Conservation (phyloP, 139 green algal genomes). For the Coelastrella sp. region DNA sequence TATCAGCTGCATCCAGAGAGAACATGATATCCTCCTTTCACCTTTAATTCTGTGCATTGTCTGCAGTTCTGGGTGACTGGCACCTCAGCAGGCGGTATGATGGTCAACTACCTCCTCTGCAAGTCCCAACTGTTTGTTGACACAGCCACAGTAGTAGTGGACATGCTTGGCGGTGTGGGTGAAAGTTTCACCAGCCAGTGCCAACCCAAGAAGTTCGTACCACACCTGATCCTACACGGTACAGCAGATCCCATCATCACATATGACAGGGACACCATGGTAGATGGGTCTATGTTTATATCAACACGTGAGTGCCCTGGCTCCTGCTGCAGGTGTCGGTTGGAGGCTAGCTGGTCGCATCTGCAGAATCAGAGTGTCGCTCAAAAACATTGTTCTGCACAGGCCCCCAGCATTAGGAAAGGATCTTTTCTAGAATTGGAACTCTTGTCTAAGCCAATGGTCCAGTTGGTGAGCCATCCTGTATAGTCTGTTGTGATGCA, state of each 20-base stretch:
- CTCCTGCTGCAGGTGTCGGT: no score
- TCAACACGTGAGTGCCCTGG: conserved; percentile 43
- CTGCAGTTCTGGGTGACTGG: conserved; percentile 47
- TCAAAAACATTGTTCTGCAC: no score
- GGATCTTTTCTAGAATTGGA: no score
- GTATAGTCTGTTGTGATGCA: no score
- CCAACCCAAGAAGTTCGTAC: conserved; percentile 10
- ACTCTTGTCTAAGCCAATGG: no score
- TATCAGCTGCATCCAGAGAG: no score
- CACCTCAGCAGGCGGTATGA: conserved; percentile 51
- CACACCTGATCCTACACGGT: conserved; percentile 43
- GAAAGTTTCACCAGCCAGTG: conserved; percentile 22
- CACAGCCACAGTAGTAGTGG: conserved; percentile 37
- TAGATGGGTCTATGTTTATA: conserved; percentile 34
- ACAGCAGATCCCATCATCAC: conserved; percentile 26
- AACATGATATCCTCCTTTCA: no score
- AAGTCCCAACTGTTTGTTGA: conserved; percentile 26
- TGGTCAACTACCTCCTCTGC: conserved; percentile 49
- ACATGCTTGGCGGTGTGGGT: conserved; percentile 47
- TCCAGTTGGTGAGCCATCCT: no score
- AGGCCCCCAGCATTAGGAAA: no score
- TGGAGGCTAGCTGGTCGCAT: no score
- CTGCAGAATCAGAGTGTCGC: no score
- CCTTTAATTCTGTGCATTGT: neutral
- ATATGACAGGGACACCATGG: conserved; percentile 20